Evolutionary conservation across 805 yeast genomes (phyloP).

Genomic region (Suhomyces sp.): DNA sequence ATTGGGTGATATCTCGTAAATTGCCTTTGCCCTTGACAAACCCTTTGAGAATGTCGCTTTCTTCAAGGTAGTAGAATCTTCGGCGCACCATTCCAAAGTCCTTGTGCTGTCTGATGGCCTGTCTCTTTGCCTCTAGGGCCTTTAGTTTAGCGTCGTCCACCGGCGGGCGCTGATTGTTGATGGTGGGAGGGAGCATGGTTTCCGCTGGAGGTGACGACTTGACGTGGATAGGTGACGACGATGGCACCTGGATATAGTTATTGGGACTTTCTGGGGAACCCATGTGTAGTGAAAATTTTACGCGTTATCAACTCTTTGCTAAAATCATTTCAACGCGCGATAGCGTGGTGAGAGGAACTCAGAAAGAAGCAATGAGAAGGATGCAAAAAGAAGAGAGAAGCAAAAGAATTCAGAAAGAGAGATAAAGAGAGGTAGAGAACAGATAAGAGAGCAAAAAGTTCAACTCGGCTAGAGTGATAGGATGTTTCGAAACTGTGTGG

Average conservation of each 20-base stretch:
- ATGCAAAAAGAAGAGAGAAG: too few relatives aligned
- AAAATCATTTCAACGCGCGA: background rate
- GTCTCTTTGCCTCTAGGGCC: slow-evolving; percentile 33
- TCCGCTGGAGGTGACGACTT: slow-evolving; percentile 23
- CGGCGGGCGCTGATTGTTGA: slow-evolving; percentile 2
- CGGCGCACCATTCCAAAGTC: slow-evolving; percentile 37
- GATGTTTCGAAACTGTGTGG: background rate
- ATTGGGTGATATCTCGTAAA: slow-evolving; percentile 36
- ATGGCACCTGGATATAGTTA: slow-evolving; percentile 38
- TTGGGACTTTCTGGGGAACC: slow-evolving; percentile 1
- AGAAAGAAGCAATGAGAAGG: background rate
- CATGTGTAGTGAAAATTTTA: background rate
- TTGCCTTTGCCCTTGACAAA: slow-evolving; percentile 44
- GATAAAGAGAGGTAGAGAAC: too few relatives aligned
- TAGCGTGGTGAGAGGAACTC: background rate
- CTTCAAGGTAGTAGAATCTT: slow-evolving; percentile 37
- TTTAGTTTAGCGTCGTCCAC: slow-evolving; percentile 12
- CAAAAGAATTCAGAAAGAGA: too few relatives aligned
- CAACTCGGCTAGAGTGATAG: background rate
- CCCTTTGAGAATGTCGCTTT: slow-evolving; percentile 39
- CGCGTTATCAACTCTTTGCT: background rate
- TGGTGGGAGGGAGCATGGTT: background rate
- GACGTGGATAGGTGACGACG: slow-evolving; percentile 37
- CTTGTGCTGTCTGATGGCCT: slow-evolving; percentile 35
- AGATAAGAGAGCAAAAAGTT: background rate